Conservation (phyloP, 257 asterid genomes). For the Echites panduratus region DNA sequence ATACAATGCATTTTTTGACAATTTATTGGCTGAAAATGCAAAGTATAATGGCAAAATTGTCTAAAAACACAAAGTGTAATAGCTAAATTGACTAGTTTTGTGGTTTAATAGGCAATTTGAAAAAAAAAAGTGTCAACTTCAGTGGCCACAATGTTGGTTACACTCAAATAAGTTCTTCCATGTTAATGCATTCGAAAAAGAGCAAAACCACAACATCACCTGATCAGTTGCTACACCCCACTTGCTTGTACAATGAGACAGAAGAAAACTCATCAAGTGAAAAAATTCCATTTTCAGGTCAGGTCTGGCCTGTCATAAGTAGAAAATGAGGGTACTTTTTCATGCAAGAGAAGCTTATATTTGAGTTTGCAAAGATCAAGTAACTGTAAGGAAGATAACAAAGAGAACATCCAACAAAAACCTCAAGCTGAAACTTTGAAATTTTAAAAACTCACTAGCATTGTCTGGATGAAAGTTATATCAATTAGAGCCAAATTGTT, state of each 20-base stretch:
- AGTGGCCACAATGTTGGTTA: no score
- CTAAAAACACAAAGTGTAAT: no score
- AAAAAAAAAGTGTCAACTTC: no score
- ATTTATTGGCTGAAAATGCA: no score
- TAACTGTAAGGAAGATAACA: neutral
- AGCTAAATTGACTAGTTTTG: no score
- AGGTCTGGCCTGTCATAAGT: conserved; percentile 69
- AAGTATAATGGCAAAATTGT: no score
- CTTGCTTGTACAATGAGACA: conserved; percentile 84
- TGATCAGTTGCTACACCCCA: conserved; percentile 83
- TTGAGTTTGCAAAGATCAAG: conserved; percentile 6
- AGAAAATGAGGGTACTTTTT: conserved; percentile 7
- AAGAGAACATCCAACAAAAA: conserved; percentile 1
- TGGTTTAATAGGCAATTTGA: no score
- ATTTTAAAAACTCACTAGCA: conserved; percentile 62
- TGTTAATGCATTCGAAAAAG: conserved; percentile 14
- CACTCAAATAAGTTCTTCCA: conserved; percentile 1
- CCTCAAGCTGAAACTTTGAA: conserved; percentile 4
- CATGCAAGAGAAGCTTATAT: neutral
- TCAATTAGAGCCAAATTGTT: conserved; percentile 93
- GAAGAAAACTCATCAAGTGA: conserved; percentile 93
- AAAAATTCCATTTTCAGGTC: conserved; percentile 97
- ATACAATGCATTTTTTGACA: no score
- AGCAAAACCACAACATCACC: conserved; percentile 34
- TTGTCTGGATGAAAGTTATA: conserved; percentile 74